Evolutionary conservation across 371 early-diverging fungal species (phyloP), one percentile per base, ranked within the genome.

Genomic region (Lichtheimia corymbifera): DNA sequence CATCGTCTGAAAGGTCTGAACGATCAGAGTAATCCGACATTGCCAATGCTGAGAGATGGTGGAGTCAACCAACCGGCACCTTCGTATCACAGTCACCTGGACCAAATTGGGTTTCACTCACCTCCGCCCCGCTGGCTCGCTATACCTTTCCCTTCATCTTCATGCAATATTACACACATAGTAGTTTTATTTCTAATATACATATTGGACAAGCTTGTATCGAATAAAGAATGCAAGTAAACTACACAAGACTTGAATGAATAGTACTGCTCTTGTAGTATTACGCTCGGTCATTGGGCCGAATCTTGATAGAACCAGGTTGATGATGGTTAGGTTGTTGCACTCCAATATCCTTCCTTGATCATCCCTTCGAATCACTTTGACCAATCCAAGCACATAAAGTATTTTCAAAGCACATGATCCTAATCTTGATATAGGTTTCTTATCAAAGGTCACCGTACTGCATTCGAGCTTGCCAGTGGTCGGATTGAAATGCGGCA

Each of bases 271-370:
- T 18, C 72, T 42, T 4, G 90, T 83, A 12, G 92, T 81, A 58
- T 79, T 71, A 11, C 74, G 71, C 68, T 98, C 98, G 7, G 76
- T 66, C 74, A 91, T 83, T 0, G 93, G 93, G 0, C 93, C 94
- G 20, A 80, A 62, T 65, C 73, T 76, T 14, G 94, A 86, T 22
- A 97, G 75, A 28, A 97, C 73, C n/a, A 95, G 71, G 64, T 96
- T 97, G 40, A 98, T 76, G 22, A 98, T 66, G 0, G 99, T 98
- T 58, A 98, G 79, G 70, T 98, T 97, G 62, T 88, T 95, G 71
- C 88, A 84, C 55, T 84, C 79, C 4, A 79, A 24, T 3, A 77
- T 73, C 35, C 65, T 69, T n/a, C 78, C 78, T 11, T 83, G 55
- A 0, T 91, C 64, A 85, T 87, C 62, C 83, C 76, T 14, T 82